phyloP scores from a whole-genome alignment of 495 filamentous ascomycete species.

The Penicillium turbatum region DNA sequence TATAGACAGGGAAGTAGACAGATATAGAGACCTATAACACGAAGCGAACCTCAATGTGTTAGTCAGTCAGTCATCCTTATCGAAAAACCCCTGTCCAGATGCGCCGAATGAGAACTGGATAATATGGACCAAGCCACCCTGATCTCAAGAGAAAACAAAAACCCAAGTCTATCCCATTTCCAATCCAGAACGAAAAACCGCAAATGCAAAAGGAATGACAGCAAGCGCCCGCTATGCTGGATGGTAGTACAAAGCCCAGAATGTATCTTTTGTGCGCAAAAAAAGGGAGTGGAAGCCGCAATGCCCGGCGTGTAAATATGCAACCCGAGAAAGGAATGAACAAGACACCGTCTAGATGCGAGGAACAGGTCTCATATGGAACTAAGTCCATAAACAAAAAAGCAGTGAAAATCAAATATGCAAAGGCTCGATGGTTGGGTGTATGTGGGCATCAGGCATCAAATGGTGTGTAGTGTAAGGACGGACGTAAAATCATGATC shows the following conservation, averaged over 20 bases:
- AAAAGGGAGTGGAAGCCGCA: constrained; percentile 38
- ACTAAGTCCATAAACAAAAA: constrained; percentile 17
- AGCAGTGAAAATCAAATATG: constrained; percentile 9
- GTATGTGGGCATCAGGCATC: constrained; percentile 36
- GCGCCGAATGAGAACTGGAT: neutral
- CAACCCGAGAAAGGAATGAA: constrained; percentile 39
- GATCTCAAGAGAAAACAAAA: constrained; percentile 12
- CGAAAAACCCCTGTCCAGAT: neutral
- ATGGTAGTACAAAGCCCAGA: constrained; percentile 39
- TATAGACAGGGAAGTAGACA: neutral
- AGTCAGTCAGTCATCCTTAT: neutral
- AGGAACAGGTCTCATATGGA: constrained; percentile 16
- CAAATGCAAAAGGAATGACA: constrained; percentile 44
- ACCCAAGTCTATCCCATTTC: constrained; percentile 20
- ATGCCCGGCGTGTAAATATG: constrained; percentile 35
- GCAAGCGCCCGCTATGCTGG: constrained; percentile 44
- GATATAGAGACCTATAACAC: neutral
- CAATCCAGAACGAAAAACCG: constrained; percentile 33
- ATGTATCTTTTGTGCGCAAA: constrained; percentile 9
- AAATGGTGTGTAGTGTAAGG: constrained; percentile 29
- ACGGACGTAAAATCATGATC: constrained; percentile 42
- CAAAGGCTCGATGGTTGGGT: constrained; percentile 9
- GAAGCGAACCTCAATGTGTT: neutral
- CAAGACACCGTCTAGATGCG: constrained; percentile 39
- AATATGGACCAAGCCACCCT: constrained; percentile 14